Evolutionary conservation across 164 flowering plant species (phyloP).

Genomic region (Dillenia suffruticosa): DNA sequence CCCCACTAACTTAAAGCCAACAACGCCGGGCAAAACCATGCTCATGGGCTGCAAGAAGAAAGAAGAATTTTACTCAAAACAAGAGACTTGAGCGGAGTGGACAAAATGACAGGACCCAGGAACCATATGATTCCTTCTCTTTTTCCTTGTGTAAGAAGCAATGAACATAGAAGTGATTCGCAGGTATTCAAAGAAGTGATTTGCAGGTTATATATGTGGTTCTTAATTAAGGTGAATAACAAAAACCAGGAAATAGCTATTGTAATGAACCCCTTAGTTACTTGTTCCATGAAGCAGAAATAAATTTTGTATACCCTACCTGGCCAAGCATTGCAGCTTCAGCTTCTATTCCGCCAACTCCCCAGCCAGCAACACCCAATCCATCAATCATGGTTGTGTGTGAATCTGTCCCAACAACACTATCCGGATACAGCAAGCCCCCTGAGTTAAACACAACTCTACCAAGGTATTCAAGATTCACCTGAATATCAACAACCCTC

Average conservation of each 20-base stretch:
- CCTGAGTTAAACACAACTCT: slow-evolving; percentile 84
- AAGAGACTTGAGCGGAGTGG: too few species aligned
- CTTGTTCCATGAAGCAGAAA: background rate
- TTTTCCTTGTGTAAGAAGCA: too few species aligned
- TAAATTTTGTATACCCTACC: slow-evolving; percentile 30
- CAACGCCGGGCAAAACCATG: slow-evolving; percentile 97
- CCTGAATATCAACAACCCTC: slow-evolving; percentile 33
- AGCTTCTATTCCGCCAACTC: slow-evolving; percentile 97
- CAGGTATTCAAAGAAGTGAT: too few species aligned
- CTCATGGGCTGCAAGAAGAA: slow-evolving; percentile 77
- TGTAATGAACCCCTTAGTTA: too few species aligned
- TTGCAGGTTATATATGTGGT: too few species aligned
- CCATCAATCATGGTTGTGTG: slow-evolving; percentile 99
- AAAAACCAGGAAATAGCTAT: too few species aligned
- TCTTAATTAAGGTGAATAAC: too few species aligned
- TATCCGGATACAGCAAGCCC: slow-evolving; percentile 87
- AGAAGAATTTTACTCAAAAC: background rate
- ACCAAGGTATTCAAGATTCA: slow-evolving; percentile 88
- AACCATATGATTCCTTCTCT: too few species aligned
- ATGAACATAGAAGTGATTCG: too few species aligned
- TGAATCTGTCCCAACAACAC: slow-evolving; percentile 97
- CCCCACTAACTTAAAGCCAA: slow-evolving; percentile 82
- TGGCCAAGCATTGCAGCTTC: slow-evolving; percentile 99
- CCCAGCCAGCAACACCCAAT: slow-evolving; percentile 97
- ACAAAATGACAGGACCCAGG: too few species aligned